Evolutionary conservation across 2,329 filamentous ascomycete species (phyloP), one percentile per base, ranked within the genome.

Genomic region (Cladosporium colombiae): DNA sequence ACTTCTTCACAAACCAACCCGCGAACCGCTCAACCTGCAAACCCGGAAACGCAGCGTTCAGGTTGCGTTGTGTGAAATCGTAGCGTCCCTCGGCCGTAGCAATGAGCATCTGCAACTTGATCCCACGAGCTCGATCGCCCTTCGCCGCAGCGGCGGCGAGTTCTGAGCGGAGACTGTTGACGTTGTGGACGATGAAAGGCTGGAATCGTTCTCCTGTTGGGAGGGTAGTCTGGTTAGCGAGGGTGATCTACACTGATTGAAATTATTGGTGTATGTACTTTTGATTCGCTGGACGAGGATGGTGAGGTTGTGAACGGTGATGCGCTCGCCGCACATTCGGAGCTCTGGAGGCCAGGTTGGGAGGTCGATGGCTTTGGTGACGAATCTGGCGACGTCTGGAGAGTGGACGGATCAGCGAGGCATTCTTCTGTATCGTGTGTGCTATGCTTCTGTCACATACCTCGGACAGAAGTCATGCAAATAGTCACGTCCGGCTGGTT

Each of bases 81-180:
- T 91, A 92, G 11, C 87, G 84, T 2, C 89, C 87, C 68, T 89
- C 85, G 21, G 86, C 86, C 0, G 90, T 92, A 35, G 88, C 88
- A 44, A 91, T 81, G 27, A 92, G 82, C 35, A 88, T 82, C 66
- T 88, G 84, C 59, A 89, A 71, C 5, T 79, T 79, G 65, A 76
- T 74, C 66, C 81, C 78, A 58, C 75, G 73, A 16, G 72, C 67
- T 1, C 71, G 56, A 52, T 81, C 75, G 21, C 73, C 71, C 27
- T 63, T 70, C n/a, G 72, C 70, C 55, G 74, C 73, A 16, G 79
- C 80, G 55, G 77, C 65, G 1, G 72, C 83, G 64, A 85, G 82
- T 55, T 81, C 80, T 69, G 83, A 84, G 62, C 80, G 83, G 8
- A 78, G 75, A 65, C 79, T 80, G 68, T 86, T 80, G 13, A 83